phyloP scores from a whole-genome alignment of 1,139 yeast genomes.

The Nakaseomyces kungkrabaensis region DNA sequence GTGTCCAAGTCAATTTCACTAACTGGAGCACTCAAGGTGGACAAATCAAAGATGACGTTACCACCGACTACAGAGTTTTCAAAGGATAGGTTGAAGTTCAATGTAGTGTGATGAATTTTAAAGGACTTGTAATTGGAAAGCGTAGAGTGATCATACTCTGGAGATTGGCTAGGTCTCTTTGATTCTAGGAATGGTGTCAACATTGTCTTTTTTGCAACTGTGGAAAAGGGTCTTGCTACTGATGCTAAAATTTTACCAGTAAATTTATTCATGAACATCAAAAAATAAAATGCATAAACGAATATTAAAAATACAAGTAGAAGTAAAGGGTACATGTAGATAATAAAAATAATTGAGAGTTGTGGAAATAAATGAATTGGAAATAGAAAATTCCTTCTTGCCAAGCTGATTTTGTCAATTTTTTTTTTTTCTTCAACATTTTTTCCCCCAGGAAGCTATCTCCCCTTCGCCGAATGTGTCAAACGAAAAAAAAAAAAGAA shows the following conservation, averaged over 20 bases:
- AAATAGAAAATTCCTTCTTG: too few species aligned
- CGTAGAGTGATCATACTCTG: slow-evolving; percentile 67
- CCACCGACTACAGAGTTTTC: slow-evolving; percentile 45
- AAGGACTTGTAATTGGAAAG: slow-evolving; percentile 56
- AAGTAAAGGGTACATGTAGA: background rate
- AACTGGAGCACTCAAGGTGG: slow-evolving; percentile 21
- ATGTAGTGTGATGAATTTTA: slow-evolving; percentile 40
- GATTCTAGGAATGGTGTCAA: slow-evolving; percentile 21
- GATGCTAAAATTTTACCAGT: background rate
- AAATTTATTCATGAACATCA: background rate
- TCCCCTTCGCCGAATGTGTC: background rate
- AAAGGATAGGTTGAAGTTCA: slow-evolving; percentile 51
- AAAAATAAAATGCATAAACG: background rate
- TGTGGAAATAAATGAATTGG: too few species aligned
- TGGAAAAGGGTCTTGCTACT: slow-evolving; percentile 1
- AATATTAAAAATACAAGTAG: background rate
- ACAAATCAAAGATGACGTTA: slow-evolving; percentile 40
- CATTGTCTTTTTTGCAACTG: slow-evolving; percentile 4
- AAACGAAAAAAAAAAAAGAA: too few species aligned
- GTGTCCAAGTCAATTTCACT: slow-evolving; percentile 51
- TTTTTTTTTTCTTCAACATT: background rate
- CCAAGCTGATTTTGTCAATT: background rate
- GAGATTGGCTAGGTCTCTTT: slow-evolving; percentile 37
- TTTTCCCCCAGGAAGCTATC: background rate
- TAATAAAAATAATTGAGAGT: background rate